Evolutionary conservation across 1,139 yeast genomes (phyloP).

Genomic region (Pichia sp.): DNA sequence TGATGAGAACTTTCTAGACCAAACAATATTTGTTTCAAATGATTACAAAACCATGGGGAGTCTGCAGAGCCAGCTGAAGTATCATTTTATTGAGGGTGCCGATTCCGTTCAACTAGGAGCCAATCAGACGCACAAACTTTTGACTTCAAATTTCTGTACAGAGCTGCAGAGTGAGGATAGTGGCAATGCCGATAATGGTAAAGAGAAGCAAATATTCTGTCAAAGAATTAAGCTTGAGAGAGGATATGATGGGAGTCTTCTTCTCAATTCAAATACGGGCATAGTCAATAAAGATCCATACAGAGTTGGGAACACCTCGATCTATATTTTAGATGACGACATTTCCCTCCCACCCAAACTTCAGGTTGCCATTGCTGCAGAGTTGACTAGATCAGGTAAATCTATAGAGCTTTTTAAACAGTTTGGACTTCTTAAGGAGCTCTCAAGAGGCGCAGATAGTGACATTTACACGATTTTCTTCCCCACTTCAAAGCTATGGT

Average conservation of each 20-base stretch:
- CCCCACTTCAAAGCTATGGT: slow-evolving; percentile 80
- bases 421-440: slow-evolving; percentile 37
- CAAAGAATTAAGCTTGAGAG: slow-evolving; percentile 37
- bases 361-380: slow-evolving; percentile 45
- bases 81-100: slow-evolving; percentile 58
- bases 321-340: slow-evolving; percentile 58
- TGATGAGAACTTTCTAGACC: slow-evolving; percentile 43
- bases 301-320: slow-evolving; percentile 49
- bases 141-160: slow-evolving; percentile 37
- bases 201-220: slow-evolving; percentile 33
- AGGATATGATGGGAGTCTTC: slow-evolving; percentile 21
- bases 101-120: slow-evolving; percentile 30
- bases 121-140: slow-evolving; percentile 31
- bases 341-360: slow-evolving; percentile 49
- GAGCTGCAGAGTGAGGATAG: too few relatives aligned
- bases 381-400: slow-evolving; percentile 42
- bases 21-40: slow-evolving; percentile 48
- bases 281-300: slow-evolving; percentile 36
- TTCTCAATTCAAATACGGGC: slow-evolving; percentile 29
- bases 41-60: slow-evolving; percentile 20
- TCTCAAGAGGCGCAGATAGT: slow-evolving; percentile 15
- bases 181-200: background rate
- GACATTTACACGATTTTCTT: slow-evolving; percentile 68
- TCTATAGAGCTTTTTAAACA: slow-evolving; percentile 45
- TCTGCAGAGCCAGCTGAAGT: slow-evolving; percentile 37